A percentile compares a stretch with the other conserved stretches of the same genome.
Conservation (phyloP, 306 rosid genomes). For the apple (Malus domestica) region DNA sequence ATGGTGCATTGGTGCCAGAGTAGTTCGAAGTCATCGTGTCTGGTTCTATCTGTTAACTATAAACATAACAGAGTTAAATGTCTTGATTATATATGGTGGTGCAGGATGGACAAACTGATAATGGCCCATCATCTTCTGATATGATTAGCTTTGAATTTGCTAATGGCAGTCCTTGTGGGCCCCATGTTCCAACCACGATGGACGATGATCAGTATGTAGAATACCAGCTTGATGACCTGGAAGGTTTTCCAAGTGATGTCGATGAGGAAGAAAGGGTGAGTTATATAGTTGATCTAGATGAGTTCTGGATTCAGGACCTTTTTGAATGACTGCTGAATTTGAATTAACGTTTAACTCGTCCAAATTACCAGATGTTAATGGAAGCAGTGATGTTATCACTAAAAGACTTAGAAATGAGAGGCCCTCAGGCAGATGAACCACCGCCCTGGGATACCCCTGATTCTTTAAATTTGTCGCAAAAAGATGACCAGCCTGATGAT, state of each 20-base stretch:
- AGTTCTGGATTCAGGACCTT: background rate
- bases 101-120: slow-evolving; percentile 50
- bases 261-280: slow-evolving; percentile 80
- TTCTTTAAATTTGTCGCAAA: slow-evolving; percentile 20
- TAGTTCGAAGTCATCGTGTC: background rate
- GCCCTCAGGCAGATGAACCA: slow-evolving; percentile 32
- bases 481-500: slow-evolving; percentile 15
- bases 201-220: slow-evolving; percentile 81
- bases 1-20: background rate
- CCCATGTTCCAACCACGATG: slow-evolving; percentile 51
- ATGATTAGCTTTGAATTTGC: slow-evolving; percentile 92
- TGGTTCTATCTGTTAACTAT: background rate
- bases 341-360: slow-evolving; percentile 3
- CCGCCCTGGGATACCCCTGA: slow-evolving; percentile 13
- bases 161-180: slow-evolving; percentile 50
- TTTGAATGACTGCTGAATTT: slow-evolving; percentile 1
- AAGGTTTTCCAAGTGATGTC: slow-evolving; percentile 58
- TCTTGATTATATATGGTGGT: slow-evolving; percentile 4
- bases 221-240: slow-evolving; percentile 67
- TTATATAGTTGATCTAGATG: slow-evolving; percentile 1
- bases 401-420: slow-evolving; percentile 49
- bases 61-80: background rate
- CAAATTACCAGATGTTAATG: slow-evolving; percentile 58
- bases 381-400: slow-evolving; percentile 67
- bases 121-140: slow-evolving; percentile 59